phyloP scores from a whole-genome alignment of 2,329 filamentous ascomycete genomes.

The Colletotrichum spinosum region DNA sequence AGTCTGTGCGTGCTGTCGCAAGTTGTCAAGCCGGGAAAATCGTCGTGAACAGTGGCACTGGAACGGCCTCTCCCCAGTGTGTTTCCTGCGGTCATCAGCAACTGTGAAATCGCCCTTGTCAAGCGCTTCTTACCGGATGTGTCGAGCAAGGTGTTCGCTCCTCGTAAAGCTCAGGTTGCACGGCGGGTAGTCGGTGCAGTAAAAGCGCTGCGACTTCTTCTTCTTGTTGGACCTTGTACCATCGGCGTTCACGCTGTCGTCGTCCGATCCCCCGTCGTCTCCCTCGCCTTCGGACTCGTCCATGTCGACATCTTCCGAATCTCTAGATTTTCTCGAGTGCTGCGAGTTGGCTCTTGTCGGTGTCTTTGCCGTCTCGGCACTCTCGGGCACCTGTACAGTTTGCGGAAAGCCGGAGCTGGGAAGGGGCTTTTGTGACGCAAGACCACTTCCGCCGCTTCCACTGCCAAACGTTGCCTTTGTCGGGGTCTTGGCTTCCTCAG shows the following conservation, averaged over 20 bases:
- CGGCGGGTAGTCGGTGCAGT: constrained; percentile 93
- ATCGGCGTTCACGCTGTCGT: constrained; percentile 72
- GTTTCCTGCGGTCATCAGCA: constrained; percentile 72
- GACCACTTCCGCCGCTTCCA: constrained; percentile 42
- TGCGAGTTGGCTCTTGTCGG: constrained; percentile 69
- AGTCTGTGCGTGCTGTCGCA: constrained; percentile 96
- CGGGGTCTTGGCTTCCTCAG: constrained; percentile 68
- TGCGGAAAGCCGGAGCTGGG: constrained; percentile 65
- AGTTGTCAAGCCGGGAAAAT: constrained; percentile 94
- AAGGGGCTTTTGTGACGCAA: constrained; percentile 64
- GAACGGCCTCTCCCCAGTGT: constrained; percentile 96
- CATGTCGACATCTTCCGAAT: constrained; percentile 80
- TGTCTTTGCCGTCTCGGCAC: constrained; percentile 54
- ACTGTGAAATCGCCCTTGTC: background rate
- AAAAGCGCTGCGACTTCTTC: constrained; percentile 96
- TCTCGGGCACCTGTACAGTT: constrained; percentile 59
- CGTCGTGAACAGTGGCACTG: constrained; percentile 94
- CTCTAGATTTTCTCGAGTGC: constrained; percentile 69
- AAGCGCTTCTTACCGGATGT: constrained; percentile 76
- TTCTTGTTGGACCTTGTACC: constrained; percentile 84
- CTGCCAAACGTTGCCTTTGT: constrained; percentile 67
- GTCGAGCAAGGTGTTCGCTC: constrained; percentile 93
- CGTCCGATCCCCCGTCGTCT: constrained; percentile 71
- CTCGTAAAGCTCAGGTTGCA: constrained; percentile 95
- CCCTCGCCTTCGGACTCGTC: constrained; percentile 78